These are phyloP conservation scores for Aspergillus sclerotialis DNA, from an alignment of 2,329 filamentous ascomycete genomes.

Conservation along the genomic window DNA sequence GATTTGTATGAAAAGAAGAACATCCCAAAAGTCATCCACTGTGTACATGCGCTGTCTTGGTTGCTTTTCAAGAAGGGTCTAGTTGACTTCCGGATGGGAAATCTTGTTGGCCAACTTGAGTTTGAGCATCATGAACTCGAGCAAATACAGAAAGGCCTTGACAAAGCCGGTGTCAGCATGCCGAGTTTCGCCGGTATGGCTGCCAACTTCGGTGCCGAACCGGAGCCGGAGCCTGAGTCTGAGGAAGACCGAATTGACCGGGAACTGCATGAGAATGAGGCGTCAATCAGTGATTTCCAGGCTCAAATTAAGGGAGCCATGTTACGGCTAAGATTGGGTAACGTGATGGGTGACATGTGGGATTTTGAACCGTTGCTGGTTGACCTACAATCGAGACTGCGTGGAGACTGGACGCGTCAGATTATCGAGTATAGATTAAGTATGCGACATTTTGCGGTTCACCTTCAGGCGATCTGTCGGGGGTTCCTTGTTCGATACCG, in stretches of 20 bases:
- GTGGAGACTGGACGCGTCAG: conserved; percentile 81
- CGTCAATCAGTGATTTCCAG: conserved; percentile 69
- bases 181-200: conserved; percentile 97
- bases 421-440: conserved; percentile 72
- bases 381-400: conserved; percentile 77
- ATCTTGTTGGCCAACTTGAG: conserved; percentile 89
- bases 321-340: conserved; percentile 66
- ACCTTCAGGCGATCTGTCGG: conserved; percentile 71
- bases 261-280: conserved; percentile 71
- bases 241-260: conserved; percentile 83
- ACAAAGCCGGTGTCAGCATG: conserved; percentile 92
- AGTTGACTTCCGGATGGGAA: conserved; percentile 91
- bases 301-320: conserved; percentile 78
- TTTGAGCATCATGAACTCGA: conserved; percentile 98
- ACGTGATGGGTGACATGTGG: conserved; percentile 85
- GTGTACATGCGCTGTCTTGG: conserved; percentile 95
- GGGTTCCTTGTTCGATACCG: conserved; percentile 66
- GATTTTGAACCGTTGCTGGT: conserved; percentile 70
- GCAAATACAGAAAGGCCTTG: conserved; percentile 91
- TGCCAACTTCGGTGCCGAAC: conserved; percentile 85
- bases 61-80: conserved; percentile 92
- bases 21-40: conserved; percentile 98
- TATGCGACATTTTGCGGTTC: conserved; percentile 73
- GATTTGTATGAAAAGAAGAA: conserved; percentile 99
- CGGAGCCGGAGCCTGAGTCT: conserved; percentile 65